Base-by-base conservation (phyloP, 768 basidiomycete genomes). In the Xerocomellus amylosporus region DNA sequence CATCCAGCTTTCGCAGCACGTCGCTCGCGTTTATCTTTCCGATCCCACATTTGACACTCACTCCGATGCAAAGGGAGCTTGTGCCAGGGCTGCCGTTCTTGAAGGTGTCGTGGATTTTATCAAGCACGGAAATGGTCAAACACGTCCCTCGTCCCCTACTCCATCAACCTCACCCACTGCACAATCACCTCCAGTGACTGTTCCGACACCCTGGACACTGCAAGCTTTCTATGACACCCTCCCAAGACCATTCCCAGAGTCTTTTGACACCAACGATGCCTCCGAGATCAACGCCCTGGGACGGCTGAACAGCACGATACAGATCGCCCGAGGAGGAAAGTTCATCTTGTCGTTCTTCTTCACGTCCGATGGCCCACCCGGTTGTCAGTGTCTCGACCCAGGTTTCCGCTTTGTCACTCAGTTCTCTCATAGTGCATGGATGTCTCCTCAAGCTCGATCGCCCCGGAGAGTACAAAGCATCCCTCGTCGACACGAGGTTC, bases 171-270 rank as follows among this genome's bases (percentile, higher is more conserved):
- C 44, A 20, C 50, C 52, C 28, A 50, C 56, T 28, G 54, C 59
- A 10, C 55, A 49, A 2, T 38, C 51, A 4, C 49, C 49, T 24
- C 49, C 54, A 2, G 40, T 52, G 3, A 49, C 53, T 8, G 38
- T 48, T 36, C 62, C 52, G 20, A 53, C 58, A 17, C 68, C 71
- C 3, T 67, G 76, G 39, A 74, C 77, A 0, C 68, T 89, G 1
- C 83, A 85, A 55, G 68, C 68, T 1, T 88, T 84, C 66, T 86
- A 79, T 60, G 85, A 85, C n/a, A 66, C 79, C 14, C 77, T 90
- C 42, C 86, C 87, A 1, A 76, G 77, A 42, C 87, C 86, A 1
- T 79, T 87, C 48, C 81, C 84, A 0, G 83, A 85, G 54, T 61
- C 72, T 12, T 73, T 85, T 10, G 75, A 74, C 2, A 72, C 75